Conservation (phyloP, 768 basidiomycete genomes). For the Russula griseocarnosa region DNA sequence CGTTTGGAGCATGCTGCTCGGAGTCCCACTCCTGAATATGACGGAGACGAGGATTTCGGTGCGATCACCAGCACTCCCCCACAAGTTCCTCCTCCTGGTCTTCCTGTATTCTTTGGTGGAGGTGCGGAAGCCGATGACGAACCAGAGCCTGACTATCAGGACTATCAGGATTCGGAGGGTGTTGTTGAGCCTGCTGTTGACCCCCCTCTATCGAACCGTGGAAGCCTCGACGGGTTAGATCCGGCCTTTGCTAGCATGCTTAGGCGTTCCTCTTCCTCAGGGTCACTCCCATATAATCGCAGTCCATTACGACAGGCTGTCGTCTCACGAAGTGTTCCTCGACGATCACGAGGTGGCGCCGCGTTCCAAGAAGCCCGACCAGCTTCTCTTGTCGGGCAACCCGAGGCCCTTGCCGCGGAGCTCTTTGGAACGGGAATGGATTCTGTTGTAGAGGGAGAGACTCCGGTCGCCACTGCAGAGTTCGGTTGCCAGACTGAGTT, state of each 20-base stretch:
- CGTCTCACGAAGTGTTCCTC: conserved; percentile 47
- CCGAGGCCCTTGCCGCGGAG: conserved; percentile 68
- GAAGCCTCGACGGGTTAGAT: conserved; percentile 83
- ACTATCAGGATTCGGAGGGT: conserved; percentile 36
- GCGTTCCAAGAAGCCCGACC: conserved; percentile 69
- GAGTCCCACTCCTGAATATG: conserved; percentile 23
- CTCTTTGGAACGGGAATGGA: conserved; percentile 48
- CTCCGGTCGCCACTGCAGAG: conserved; percentile 48
- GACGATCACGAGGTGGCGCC: conserved; percentile 60
- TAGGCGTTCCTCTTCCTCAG: conserved; percentile 47
- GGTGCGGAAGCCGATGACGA: conserved; percentile 35
- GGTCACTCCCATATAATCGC: conserved; percentile 42
- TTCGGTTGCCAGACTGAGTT: conserved; percentile 65
- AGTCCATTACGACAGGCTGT: conserved; percentile 63
- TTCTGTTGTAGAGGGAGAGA: conserved; percentile 40
- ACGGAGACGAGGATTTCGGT: conserved; percentile 28
- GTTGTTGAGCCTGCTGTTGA: conserved; percentile 40
- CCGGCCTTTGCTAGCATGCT: conserved; percentile 79
- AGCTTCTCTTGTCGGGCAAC: conserved; percentile 64
- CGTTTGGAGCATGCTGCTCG: conserved; percentile 27
- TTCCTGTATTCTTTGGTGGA: conserved; percentile 23
- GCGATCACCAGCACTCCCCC: conserved; percentile 25
- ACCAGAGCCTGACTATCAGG: conserved; percentile 30
- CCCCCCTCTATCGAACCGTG: conserved; percentile 51
- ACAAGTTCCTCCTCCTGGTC: conserved; percentile 11